phyloP scores from a whole-genome alignment of 2,329 filamentous ascomycete genomes.

The Sporothrix schenckii region DNA sequence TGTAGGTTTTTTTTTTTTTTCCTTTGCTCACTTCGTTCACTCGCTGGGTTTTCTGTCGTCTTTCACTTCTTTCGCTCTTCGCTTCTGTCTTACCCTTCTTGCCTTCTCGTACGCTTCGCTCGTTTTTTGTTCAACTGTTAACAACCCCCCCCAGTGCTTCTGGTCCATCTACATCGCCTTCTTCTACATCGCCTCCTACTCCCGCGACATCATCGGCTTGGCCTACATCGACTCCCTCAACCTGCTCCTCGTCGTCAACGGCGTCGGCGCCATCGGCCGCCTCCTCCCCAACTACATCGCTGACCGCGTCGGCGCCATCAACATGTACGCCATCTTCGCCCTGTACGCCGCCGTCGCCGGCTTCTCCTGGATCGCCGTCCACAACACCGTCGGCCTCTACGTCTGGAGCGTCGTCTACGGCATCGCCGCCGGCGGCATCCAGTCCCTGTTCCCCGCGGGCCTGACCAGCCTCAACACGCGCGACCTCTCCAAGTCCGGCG shows the following conservation, averaged over 20 bases:
- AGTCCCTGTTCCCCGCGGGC: slow-evolving; percentile 67
- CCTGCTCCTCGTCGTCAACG: slow-evolving; percentile 67
- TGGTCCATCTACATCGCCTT: slow-evolving; percentile 60
- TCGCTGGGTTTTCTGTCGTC: neutral
- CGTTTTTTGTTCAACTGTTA: neutral
- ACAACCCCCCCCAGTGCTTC: slow-evolving; percentile 46
- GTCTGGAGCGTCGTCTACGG: slow-evolving; percentile 67
- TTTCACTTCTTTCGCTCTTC: neutral
- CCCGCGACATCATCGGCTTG: slow-evolving; percentile 49
- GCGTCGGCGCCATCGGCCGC: slow-evolving; percentile 61
- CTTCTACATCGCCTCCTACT: slow-evolving; percentile 60
- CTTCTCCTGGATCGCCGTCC: slow-evolving; percentile 63
- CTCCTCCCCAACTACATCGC: slow-evolving; percentile 61
- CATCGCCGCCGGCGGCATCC: slow-evolving; percentile 64
- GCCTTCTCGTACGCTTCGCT: slow-evolving; percentile 30
- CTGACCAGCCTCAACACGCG: slow-evolving; percentile 56
- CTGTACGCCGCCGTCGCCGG: slow-evolving; percentile 49
- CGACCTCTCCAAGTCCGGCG: slow-evolving; percentile 56
- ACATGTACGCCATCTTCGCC: slow-evolving; percentile 58
- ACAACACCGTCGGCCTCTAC: slow-evolving; percentile 56
- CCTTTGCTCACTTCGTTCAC: no score
- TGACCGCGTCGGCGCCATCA: slow-evolving; percentile 62
- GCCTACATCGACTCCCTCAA: slow-evolving; percentile 58
- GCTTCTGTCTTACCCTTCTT: neutral
- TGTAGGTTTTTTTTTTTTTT: slow-evolving; percentile 41